These are phyloP conservation scores for Kodamaea jinghongensis DNA, from an alignment of 805 yeast species.

Conservation along the genomic window DNA sequence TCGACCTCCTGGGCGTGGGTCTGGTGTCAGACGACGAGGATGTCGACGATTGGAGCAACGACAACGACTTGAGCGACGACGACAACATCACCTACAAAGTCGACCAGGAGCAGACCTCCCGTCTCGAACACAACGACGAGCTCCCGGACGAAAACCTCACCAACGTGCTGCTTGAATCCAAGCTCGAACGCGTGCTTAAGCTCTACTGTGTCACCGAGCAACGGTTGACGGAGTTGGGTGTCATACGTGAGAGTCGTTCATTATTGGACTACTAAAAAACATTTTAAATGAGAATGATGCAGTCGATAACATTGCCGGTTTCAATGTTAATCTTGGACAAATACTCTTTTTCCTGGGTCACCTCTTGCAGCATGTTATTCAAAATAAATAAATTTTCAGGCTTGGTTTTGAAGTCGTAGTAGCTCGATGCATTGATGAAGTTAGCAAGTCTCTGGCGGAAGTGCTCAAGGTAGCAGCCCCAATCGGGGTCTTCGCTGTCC, in stretches of 20 bases:
- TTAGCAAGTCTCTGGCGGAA: conserved; percentile 56
- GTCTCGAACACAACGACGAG: conserved; percentile 9
- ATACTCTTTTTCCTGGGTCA: conserved; percentile 24
- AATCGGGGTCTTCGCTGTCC: conserved; percentile 55
- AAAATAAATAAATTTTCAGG: conserved; percentile 25
- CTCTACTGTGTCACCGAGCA: conserved; percentile 67
- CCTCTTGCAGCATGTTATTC: conserved; percentile 28
- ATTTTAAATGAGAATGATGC: conserved; percentile 14
- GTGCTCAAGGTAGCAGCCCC: conserved; percentile 65
- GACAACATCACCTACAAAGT: conserved; percentile 4
- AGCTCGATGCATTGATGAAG: conserved; percentile 47
- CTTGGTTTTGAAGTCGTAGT: conserved; percentile 13
- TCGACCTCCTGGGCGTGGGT: conserved; percentile 14
- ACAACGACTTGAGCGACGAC: conserved; percentile 5
- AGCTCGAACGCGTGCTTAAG: conserved; percentile 53
- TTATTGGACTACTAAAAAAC: conserved; percentile 12
- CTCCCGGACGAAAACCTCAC: background rate
- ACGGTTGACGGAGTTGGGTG: conserved; percentile 37
- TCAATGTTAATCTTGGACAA: conserved; percentile 38
- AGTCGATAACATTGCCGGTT: conserved; percentile 42
- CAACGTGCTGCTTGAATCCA: conserved; percentile 33
- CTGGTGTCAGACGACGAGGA: conserved; percentile 9
- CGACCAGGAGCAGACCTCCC: conserved; percentile 6
- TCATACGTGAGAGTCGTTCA: conserved; percentile 24
- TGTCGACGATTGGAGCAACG: conserved; percentile 1